Percentiles rank a stretch among this genome's conserved stretches.
Conservation (phyloP, 176 grass and related monocot genomes). For the Microstegium vimineum region DNA sequence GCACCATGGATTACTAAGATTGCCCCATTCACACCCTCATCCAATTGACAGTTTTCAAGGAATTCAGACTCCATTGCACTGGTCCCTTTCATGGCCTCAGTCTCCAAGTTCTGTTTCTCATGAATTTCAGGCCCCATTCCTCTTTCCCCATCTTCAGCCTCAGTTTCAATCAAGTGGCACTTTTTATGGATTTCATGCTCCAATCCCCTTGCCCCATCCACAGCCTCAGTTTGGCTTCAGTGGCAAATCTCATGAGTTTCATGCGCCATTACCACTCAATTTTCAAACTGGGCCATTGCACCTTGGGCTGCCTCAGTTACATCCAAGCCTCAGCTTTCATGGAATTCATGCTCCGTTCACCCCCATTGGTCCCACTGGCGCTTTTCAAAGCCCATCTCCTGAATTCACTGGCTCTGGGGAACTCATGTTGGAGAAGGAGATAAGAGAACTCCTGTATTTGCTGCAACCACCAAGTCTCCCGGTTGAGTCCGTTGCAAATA, state of each 20-base stretch:
- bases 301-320: not conserved
- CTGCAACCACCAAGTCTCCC: slow-evolving; percentile 27
- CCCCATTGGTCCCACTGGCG: not conserved
- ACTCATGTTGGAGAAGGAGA: slow-evolving; percentile 53
- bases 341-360: not conserved
- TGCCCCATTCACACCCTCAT: not conserved
- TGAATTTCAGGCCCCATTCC: not conserved
- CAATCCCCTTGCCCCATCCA: not conserved
- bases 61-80: slow-evolving; percentile 1
- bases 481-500: slow-evolving; percentile 35
- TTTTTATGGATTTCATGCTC: not conserved
- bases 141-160: not conserved
- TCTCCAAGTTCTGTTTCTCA: not conserved
- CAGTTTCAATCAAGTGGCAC: not conserved
- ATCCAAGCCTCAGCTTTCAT: not conserved
- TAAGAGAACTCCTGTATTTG: slow-evolving; percentile 42
- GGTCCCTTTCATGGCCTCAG: not conserved
- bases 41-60: not conserved
- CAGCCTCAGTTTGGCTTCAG: not conserved
- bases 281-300: not conserved
- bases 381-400: not conserved
- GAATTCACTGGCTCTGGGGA: not conserved
- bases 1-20: not conserved
- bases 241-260: not conserved
- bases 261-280: not conserved